phyloP scores from a whole-genome alignment of 2,329 filamentous ascomycete species.

The Aspergillus persii region DNA sequence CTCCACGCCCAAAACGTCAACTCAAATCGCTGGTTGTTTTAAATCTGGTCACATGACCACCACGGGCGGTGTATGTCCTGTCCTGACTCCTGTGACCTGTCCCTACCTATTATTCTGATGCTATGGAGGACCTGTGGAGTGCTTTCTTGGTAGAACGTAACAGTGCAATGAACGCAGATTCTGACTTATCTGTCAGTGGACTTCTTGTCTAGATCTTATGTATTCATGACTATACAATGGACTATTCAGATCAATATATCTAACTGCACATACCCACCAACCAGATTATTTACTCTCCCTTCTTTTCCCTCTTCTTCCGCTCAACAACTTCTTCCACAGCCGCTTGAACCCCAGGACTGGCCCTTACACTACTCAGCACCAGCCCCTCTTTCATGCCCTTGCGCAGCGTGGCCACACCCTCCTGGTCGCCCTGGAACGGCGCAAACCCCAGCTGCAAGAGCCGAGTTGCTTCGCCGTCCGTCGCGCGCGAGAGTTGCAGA shows the following conservation, averaged over 20 bases:
- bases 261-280: not conserved
- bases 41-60: no score
- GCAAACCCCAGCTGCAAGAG: slow-evolving; percentile 75
- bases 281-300: slow-evolving; percentile 15
- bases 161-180: no score
- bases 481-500: slow-evolving; percentile 55
- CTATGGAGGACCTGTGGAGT: no score
- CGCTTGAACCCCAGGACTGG: slow-evolving; percentile 77
- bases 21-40: no score
- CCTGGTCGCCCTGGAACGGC: slow-evolving; percentile 73
- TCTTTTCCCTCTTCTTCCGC: slow-evolving; percentile 50
- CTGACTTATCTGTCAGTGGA: no score
- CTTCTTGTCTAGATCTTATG: not conserved
- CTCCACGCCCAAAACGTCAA: no score
- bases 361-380: slow-evolving; percentile 78
- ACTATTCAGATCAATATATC: not conserved
- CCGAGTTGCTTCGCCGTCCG: slow-evolving; percentile 68
- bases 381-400: slow-evolving; percentile 80
- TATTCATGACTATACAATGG: not conserved
- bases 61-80: no score
- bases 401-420: slow-evolving; percentile 62
- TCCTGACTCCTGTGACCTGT: no score
- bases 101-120: no score
- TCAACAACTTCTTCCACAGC: slow-evolving; percentile 69
- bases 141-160: no score